Base-by-base conservation (phyloP, 768 basidiomycete genomes). In the Cystofilobasidium bisporidii region DNA sequence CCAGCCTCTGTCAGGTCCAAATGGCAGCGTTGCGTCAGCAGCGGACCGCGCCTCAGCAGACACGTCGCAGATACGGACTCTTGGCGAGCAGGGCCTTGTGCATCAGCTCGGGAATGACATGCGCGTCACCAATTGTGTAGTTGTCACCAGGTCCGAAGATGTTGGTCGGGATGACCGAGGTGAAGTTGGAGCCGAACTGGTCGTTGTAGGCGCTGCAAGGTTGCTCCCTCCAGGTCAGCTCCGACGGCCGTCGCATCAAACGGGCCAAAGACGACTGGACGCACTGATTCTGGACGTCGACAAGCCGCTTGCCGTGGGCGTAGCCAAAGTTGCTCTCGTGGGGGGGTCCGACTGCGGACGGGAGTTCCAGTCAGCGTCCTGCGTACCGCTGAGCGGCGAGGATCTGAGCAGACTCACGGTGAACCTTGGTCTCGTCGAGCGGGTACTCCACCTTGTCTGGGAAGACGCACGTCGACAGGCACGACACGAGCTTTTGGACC, bases 401-500 rank as follows among this genome's bases (percentile, higher is more conserved):
- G 45, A n/a, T n/a, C n/a, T n/a, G n/a, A n/a, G n/a, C 26, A 55
- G 20, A 56, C 53, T 56, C 6, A 56, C 53, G 81, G 77, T 98
- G 94, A 67, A 98, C 87, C 79, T 92, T 93, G 72, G 82, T 84
- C 79, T 98, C 93, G 72, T 91, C 88, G 32, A 98, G 83, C 18
- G 93, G 94, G 76, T 93, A 96, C 62, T 85, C 82, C 71, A 93
- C 91, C 76, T 91, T 88, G 78, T 97, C 93, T 0, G 93, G 93
- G 81, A 93, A 98, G 56, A 98, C 91, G 75, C 93, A 98, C 48
- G 94, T 97, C 14, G 93, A 96, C 45, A 97, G 84, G 75, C 93
- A 97, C 17, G 93, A 96, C 67, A 98, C 87, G 72, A 94, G 82
- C 78, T 96, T 97, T 70, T 82, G 72, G 26, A 82, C 82, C 60